Evolutionary conservation across 2,329 filamentous ascomycete species (phyloP), one percentile per base, ranked within the genome.

Genomic region (Botrytis fragariae): DNA sequence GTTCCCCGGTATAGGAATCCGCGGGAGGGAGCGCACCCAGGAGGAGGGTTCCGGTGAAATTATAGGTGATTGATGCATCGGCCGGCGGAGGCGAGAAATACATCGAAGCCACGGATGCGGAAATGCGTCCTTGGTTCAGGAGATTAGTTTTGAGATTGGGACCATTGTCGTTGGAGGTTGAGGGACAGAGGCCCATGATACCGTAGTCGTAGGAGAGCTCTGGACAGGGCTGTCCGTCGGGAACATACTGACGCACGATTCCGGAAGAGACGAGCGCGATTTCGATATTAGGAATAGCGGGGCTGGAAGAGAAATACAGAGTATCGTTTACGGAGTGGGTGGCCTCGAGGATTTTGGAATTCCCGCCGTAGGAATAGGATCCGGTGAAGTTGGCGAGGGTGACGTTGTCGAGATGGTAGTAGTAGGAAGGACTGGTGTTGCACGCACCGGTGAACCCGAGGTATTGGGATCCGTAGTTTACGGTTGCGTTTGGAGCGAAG

Each of bases 391-490:
- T 65, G 32, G 25, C 44, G 44, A 65, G 10, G 4, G 44, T 37
- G 29, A 7, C 12, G 14, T 39, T 39, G 18, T n/a, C 35, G 22
- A 32, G 44, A 2, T 71, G 69, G 59, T 71, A 71, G n/a, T 64
- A 65, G 8, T 9, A 29, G 7, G 22, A 9, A 3, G 69, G 69
- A 25, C 25, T 51, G 10, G 69, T 65, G 44, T 71, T 71, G 44
- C 69, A 71, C 3, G 59, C 16, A 12, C 69, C 69, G n/a, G 44
- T 8, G 35, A 71, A 71, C 1, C 69, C 69, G 9, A 71, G 59
- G 35, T 32, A 71, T 25, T 32, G 59, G 16, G 57, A 64, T 3
- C 69, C 69, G 14, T 71, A 71, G 69, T 71, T 71, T 10, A 71
- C 3, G 35, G 59, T 71, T 42, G 69, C 69, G 35, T 71, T 71